Conservation (phyloP, 768 basidiomycete genomes). For the Rhodosporidiobolus sp. region DNA sequence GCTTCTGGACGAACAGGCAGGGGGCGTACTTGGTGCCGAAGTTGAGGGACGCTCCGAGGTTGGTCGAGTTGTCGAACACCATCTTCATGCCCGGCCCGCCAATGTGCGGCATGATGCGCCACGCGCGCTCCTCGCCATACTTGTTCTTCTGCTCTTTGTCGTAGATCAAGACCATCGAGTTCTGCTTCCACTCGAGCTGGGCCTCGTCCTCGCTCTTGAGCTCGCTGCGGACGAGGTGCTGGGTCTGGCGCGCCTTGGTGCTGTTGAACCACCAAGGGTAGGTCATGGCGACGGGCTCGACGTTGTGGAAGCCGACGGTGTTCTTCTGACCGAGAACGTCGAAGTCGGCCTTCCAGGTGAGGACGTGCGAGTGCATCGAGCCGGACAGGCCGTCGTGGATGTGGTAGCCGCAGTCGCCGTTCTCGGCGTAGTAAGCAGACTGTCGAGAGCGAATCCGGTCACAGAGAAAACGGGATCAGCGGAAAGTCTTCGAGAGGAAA, state of each 20-base stretch:
- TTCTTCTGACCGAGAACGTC: conserved; percentile 44
- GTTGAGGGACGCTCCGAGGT: conserved; percentile 42
- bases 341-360: conserved; percentile 28
- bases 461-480: not conserved
- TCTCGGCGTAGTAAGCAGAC: conserved; percentile 14
- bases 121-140: conserved; percentile 46
- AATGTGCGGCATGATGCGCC: conserved; percentile 45
- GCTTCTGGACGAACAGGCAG: no score
- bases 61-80: conserved; percentile 45
- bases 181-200: conserved; percentile 44
- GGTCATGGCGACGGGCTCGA: conserved; percentile 31
- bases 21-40: no score
- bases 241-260: conserved; percentile 42
- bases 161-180: conserved; percentile 45
- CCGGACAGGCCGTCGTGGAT: conserved; percentile 43
- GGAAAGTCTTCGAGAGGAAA: no score
- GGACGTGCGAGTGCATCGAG: conserved; percentile 42
- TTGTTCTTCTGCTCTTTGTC: conserved; percentile 48
- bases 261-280: conserved; percentile 44
- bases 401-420: conserved; percentile 43
- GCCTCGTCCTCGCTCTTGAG: conserved; percentile 39
- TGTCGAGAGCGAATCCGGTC: conserved; percentile 21
- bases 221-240: conserved; percentile 39
- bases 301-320: conserved; percentile 39
- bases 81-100: conserved; percentile 37